Percentiles rank a stretch among this genome's conserved stretches.
These are phyloP conservation scores for Sanghuangporus baumii DNA, from an alignment of 1,284 basidiomycete species.

Conservation along the genomic window DNA sequence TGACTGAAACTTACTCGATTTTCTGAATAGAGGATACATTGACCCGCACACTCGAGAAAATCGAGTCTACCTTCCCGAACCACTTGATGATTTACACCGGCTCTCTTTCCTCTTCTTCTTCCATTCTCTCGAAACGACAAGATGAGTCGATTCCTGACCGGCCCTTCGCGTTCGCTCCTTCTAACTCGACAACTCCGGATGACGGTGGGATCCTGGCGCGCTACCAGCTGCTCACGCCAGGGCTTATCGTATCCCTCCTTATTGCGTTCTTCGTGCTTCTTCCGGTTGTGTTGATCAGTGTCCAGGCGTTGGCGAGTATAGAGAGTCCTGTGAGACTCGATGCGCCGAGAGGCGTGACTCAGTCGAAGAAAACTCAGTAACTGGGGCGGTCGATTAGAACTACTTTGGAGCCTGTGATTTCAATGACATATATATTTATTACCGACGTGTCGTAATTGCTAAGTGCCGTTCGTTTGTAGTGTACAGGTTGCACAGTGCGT, in stretches of 20 bases:
- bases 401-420: background rate
- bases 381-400: conserved; percentile 13
- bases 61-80: conserved; percentile 46
- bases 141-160: conserved; percentile 19
- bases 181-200: conserved; percentile 32
- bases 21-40: conserved; percentile 24
- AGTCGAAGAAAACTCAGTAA: conserved; percentile 78
- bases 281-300: conserved; percentile 62
- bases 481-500: background rate
- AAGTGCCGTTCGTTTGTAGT: background rate
- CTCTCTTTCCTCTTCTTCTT: conserved; percentile 27
- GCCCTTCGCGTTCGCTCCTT: conserved; percentile 19
- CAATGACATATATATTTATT: conserved; percentile 9
- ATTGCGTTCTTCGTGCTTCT: conserved; percentile 67
- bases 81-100: conserved; percentile 64
- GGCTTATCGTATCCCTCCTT: conserved; percentile 66
- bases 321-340: conserved; percentile 65
- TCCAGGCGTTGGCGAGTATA: conserved; percentile 68
- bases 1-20: background rate
- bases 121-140: conserved; percentile 33
- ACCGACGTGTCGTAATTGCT: background rate
- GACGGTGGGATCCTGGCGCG: conserved; percentile 59
- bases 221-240: conserved; percentile 78
- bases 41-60: conserved; percentile 39
- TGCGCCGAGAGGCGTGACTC: conserved; percentile 58